Conservation (phyloP, 163 green algal species). For the Chloroidium sp. region DNA sequence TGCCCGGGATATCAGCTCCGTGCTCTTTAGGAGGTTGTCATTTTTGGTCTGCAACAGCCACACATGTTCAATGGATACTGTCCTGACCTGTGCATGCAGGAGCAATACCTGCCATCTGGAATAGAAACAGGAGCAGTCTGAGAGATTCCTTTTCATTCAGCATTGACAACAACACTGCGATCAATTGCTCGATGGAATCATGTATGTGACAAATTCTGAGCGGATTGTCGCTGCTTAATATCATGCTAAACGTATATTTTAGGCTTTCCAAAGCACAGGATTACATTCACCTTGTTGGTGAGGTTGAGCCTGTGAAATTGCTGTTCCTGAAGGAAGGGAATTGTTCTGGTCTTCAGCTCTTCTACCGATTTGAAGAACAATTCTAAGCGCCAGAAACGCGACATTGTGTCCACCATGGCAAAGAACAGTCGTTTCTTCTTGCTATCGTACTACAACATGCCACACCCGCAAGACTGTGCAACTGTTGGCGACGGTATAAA, state of each 20-base stretch:
- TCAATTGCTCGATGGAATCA: too few species aligned
- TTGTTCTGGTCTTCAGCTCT: slow-evolving; percentile 4
- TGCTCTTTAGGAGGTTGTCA: slow-evolving; percentile 2
- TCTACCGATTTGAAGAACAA: slow-evolving; percentile 20
- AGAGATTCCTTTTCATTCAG: too few species aligned
- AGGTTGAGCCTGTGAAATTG: slow-evolving; percentile 28
- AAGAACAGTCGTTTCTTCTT: too few species aligned
- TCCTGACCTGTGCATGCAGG: background rate
- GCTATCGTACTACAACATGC: too few species aligned
- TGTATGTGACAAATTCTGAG: background rate
- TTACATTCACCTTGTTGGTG: slow-evolving; percentile 31
- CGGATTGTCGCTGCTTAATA: background rate
- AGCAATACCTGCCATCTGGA: background rate
- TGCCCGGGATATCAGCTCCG: background rate
- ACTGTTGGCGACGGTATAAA: too few species aligned
- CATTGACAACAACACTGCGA: too few species aligned
- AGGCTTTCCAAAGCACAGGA: background rate
- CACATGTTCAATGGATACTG: background rate
- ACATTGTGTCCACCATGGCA: background rate
- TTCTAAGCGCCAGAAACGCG: slow-evolving; percentile 14
- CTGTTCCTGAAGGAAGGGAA: slow-evolving; percentile 23
- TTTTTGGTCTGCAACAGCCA: slow-evolving; percentile 4
- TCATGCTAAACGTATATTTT: background rate
- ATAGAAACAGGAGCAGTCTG: too few species aligned
- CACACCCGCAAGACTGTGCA: too few species aligned